Conservation (phyloP, 2,329 filamentous ascomycete species). For the Scytalidium lignicola region DNA sequence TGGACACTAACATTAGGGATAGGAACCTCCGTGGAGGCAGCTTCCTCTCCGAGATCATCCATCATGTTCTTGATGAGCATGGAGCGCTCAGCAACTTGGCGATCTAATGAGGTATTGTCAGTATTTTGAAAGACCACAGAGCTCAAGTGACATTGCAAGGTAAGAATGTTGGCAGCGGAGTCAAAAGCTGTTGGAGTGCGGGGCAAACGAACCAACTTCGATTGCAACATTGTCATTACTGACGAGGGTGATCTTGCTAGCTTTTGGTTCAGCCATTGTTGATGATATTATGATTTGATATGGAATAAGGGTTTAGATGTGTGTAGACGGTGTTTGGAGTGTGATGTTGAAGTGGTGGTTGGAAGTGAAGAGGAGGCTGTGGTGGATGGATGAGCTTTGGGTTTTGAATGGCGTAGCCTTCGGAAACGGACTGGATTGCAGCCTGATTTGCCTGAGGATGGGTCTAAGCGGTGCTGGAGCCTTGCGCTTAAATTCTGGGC, state of each 20-base stretch:
- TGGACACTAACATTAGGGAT: conserved; percentile 66
- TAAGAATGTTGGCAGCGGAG: background rate
- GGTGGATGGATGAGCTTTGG: background rate
- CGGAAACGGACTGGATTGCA: background rate
- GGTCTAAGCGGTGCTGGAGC: background rate
- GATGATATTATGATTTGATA: conserved; percentile 4
- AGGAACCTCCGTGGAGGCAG: conserved; percentile 56
- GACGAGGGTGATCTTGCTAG: conserved; percentile 36
- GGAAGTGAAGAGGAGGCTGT: background rate
- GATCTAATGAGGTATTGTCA: conserved; percentile 48
- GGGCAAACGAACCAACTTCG: conserved; percentile 41
- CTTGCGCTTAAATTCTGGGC: background rate
- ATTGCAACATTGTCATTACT: conserved; percentile 46
- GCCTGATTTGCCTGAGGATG: background rate
- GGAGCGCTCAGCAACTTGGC: conserved; percentile 81
- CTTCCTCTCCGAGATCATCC: conserved; percentile 74
- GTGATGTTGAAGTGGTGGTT: background rate
- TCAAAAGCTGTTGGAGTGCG: conserved; percentile 4
- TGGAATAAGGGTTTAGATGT: no score
- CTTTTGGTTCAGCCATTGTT: conserved; percentile 28
- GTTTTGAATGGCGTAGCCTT: background rate
- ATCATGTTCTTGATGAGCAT: conserved; percentile 98
- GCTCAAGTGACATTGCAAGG: background rate
- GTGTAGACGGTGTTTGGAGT: no score
- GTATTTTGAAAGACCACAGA: background rate